Base-by-base conservation (phyloP, 2,329 filamentous ascomycete genomes). In the Cordyceps javanica region DNA sequence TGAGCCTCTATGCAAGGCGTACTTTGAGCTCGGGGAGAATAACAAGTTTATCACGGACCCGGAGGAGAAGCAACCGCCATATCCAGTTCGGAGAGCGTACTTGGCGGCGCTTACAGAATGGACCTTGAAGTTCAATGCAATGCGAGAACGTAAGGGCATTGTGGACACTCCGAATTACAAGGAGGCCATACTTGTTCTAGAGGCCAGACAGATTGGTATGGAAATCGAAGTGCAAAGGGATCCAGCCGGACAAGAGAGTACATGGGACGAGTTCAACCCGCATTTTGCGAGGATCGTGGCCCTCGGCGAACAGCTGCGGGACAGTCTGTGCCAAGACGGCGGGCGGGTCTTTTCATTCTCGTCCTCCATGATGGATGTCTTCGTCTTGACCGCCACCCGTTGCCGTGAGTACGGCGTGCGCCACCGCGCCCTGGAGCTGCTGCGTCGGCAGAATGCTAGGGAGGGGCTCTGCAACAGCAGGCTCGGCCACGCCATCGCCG, bases 381-480 rank as follows among this genome's bases (percentile, higher is more conserved):
- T 45, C 2, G 44, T 45, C 8, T 2, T 19, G 52, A 46, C 32
- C 11, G 39, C 41, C 9, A 36, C 19, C 19, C 23, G 19, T 3
- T 55, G 52, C 41, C 52, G 52, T 13, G 41, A 46, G 28, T 8
- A 19, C 30, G 30, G 2, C 3, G 5, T 55, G 3, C 52, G 52
- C 7, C 41, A 28, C 41, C 52, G 41, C 7, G 42, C 52, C 21
- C 30, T 36, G 41, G 41, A 16, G 41, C 41, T 55, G 30, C 41
- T 55, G 32, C 21, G 21, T 13, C 19, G 11, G 32, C 52, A 46
- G n/a, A 26, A 55, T 21, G 52, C 41, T 3, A 9, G 52, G 5
- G 52, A 55, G 21, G 52, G 52, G 8, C 21, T 56, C 16, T 56
- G 54, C 34, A 49, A 42, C 44, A 42, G 54, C 26, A 11, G 44